Percentiles rank a stretch among this genome's conserved stretches.
phyloP scores from a whole-genome alignment of 176 grass and related monocot species.

The Triticum dicoccoides region DNA sequence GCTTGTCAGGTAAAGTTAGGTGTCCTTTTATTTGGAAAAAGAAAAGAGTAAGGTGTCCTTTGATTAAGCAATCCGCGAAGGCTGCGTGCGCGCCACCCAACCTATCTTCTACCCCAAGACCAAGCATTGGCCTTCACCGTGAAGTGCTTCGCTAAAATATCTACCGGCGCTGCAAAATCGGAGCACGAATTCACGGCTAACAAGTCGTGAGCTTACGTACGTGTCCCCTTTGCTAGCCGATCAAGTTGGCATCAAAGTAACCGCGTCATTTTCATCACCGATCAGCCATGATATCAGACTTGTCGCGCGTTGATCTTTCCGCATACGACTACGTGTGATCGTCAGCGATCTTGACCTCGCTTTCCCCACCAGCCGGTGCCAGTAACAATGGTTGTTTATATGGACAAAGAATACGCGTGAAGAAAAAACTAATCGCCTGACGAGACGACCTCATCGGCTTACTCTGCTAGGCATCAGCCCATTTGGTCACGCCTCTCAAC shows the following conservation, averaged over 20 bases:
- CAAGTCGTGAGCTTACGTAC: not conserved
- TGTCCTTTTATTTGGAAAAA: no score
- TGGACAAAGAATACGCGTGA: not conserved
- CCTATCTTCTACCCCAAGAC: not conserved
- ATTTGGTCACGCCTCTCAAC: no score
- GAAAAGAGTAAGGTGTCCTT: not conserved
- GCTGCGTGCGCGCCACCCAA: not conserved
- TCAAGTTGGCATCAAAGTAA: not conserved
- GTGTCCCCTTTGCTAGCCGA: not conserved
- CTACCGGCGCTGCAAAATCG: not conserved
- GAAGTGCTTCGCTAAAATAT: not conserved
- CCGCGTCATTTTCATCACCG: not conserved
- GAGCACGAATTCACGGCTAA: not conserved
- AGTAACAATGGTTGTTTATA: not conserved
- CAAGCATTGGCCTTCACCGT: not conserved
- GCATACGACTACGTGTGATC: not conserved
- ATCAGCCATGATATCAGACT: not conserved
- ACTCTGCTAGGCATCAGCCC: not conserved
- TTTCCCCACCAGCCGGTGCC: not conserved
- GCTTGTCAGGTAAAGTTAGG: not conserved
- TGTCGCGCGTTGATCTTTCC: not conserved
- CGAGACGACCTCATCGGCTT: not conserved
- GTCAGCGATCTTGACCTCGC: not conserved
- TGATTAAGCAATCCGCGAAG: not conserved
- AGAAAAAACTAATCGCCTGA: no score